Evolutionary conservation across 1,139 yeast species (phyloP).

Genomic region (Zygoascus meyerae): DNA sequence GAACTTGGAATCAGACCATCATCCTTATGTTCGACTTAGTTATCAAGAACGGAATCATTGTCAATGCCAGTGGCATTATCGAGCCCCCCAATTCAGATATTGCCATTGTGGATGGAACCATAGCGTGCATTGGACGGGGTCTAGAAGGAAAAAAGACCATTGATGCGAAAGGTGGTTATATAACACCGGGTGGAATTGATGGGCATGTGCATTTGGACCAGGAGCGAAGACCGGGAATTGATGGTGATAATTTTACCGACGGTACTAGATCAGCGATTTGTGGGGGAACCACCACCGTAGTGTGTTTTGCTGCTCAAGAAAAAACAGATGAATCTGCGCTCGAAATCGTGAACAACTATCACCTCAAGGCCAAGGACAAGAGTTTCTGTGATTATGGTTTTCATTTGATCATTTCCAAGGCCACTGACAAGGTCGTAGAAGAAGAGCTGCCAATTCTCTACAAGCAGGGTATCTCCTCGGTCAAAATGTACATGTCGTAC

Average conservation of each 20-base stretch:
- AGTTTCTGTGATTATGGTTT: conserved; percentile 44
- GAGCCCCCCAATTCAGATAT: conserved; percentile 37
- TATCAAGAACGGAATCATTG: conserved; percentile 15
- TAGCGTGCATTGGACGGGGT: conserved; percentile 35
- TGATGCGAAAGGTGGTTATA: conserved; percentile 42
- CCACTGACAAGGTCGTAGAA: conserved; percentile 31
- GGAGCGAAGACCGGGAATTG: conserved; percentile 39
- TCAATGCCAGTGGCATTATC: conserved; percentile 16
- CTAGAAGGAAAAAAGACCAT: conserved; percentile 28
- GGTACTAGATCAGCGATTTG: conserved; percentile 59
- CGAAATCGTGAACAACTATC: conserved; percentile 19
- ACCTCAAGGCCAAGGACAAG: conserved; percentile 31
- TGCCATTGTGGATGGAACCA: conserved; percentile 39
- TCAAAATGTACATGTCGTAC: conserved; percentile 45
- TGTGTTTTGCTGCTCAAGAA: conserved; percentile 42
- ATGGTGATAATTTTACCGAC: conserved; percentile 25
- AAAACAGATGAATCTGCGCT: conserved; percentile 25
- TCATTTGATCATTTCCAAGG: conserved; percentile 39
- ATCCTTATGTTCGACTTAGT: conserved; percentile 13
- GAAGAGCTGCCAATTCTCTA: conserved; percentile 21
- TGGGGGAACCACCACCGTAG: conserved; percentile 45
- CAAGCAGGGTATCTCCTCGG: conserved; percentile 41
- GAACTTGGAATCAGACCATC: background rate
- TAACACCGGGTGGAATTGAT: conserved; percentile 48
- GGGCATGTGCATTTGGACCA: conserved; percentile 56